Evolutionary conservation across 805 yeast genomes (phyloP), one percentile per base, ranked within the genome.

Genomic region (Vanderwaltozyma verrucispora): DNA sequence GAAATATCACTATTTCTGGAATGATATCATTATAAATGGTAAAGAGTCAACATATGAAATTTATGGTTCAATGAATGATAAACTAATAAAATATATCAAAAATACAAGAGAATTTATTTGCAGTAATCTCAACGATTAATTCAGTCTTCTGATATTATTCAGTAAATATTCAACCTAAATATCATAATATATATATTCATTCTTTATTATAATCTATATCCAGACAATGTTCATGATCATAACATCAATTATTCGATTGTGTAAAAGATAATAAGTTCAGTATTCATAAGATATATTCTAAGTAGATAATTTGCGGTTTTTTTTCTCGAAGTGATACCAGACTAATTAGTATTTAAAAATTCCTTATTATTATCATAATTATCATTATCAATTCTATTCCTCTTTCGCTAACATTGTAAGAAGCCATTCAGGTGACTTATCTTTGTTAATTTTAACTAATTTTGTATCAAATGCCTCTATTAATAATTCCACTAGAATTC

Each of bases 401-500:
- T n/a, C n/a, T n/a, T n/a, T n/a, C n/a, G 41, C 44, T 10, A 50
- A 28, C n/a, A 55, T 58, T 10, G 57, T 46, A 12, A 49, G 40
- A 14, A 60, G 44, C 59, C 63, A 60, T 24, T 39, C 48, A 5
- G 64, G 64, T 1, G 63, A 61, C 10, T 41, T 46, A 7, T 43
- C 46, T 21, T 45, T 46, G 30, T 55, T 54, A 15, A 59, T 56
- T 32, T 53, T 47, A 10, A 60, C 59, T 14, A 52, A 28, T 4
- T 49, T 49, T 11, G 55, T 56, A 38, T 60, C 60, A 30, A 60
- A 60, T 2, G 63, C 64, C 44, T 89, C 98, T 32, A 89, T 87
- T 41, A 86, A 69, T 49, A 89, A 68, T 59, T 89, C 98, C 27
- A 92, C 96, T 49, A 87, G 67, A 28, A 88, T 86, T 43, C 98